Base-by-base conservation (phyloP, 2,329 filamentous ascomycete genomes). In the Colletotrichum neosansevieriae region DNA sequence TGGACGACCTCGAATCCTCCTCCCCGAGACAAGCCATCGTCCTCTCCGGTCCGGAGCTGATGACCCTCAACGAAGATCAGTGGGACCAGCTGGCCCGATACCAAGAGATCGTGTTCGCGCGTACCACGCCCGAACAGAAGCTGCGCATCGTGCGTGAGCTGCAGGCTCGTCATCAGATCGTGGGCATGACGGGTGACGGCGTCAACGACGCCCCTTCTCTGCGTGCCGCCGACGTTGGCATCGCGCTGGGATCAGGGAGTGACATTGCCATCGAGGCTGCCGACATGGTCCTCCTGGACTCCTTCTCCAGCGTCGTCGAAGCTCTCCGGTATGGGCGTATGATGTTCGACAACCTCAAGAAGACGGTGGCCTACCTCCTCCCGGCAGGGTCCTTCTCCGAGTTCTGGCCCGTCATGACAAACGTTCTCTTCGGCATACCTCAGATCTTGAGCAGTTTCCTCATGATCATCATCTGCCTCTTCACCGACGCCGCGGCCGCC, bases 161-260 rank as follows among this genome's bases (percentile, higher is more conserved):
- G 69, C 91, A 93, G 74, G 78, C 83, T 1, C 82, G 86, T 9
- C 83, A 86, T 75, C 91, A 72, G 78, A 90, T 92, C 2, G 88
- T 97, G 0, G 93, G 90, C 44, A 96, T 97, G 88, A 92, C 94
- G 2, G 94, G 93, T 42, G 93, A 97, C 73, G 93, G 94, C 17
- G 93, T 95, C 72, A 97, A 97, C 74, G 94, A 97, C 75, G 91
- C 93, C 0, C 93, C 93, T 0, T 93, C 93, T 2, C 86, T 97
- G 4, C 89, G 91, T 2, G 89, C 90, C 1, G 92, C 94, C 15
- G 93, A 97, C 73, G 89, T 97, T 1, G 92, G 92, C 64, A 95
- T 97, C 69, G 92, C 93, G 1, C 89, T 97, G 72, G 92, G 92
- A 1, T 91, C 89, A 0, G 93, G 93, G 4, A 93, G 91, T 0